A percentile compares a stretch with the other conserved stretches of the same genome.
phyloP scores from a whole-genome alignment of 495 filamentous ascomycete species.

The Daldinia decipiens region DNA sequence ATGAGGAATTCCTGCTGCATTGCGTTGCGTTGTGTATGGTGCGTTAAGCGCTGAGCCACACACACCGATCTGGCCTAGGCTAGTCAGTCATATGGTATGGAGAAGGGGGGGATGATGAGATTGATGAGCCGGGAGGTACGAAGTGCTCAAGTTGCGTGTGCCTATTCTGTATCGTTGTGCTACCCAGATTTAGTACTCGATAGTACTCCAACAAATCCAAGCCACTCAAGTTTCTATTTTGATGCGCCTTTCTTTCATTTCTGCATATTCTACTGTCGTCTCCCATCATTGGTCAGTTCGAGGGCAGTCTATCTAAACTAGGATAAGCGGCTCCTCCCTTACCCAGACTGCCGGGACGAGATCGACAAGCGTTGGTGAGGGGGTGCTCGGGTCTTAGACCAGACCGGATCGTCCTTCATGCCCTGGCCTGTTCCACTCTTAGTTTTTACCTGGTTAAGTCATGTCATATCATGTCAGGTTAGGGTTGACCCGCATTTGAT shows the following conservation, averaged over 20 bases:
- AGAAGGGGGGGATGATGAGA: conserved; percentile 12
- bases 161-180: conserved; percentile 29
- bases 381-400: conserved; percentile 5
- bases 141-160: conserved; percentile 14
- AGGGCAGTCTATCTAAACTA: not conserved
- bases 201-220: conserved; percentile 18
- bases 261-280: not conserved
- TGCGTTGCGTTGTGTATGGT: not conserved
- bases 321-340: conserved; percentile 36
- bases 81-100: not conserved
- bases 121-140: conserved; percentile 10
- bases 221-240: conserved; percentile 22
- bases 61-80: conserved; percentile 28
- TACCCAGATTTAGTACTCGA: conserved; percentile 18
- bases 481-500: conserved; percentile 2
- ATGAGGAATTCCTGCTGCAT: conserved; percentile 2
- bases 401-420: not conserved
- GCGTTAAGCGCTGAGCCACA: conserved; percentile 13
- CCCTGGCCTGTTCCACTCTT: not conserved
- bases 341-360: conserved; percentile 29
- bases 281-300: conserved; percentile 20
- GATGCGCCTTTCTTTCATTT: conserved; percentile 16
- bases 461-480: not conserved
- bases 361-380: conserved; percentile 31
- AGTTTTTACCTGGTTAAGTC: conserved; percentile 1